A percentile compares a stretch with the other conserved stretches of the same genome.
These are phyloP conservation scores for Micractinium conductrix DNA, from an alignment of 139 green algal genomes.

Conservation along the genomic window DNA sequence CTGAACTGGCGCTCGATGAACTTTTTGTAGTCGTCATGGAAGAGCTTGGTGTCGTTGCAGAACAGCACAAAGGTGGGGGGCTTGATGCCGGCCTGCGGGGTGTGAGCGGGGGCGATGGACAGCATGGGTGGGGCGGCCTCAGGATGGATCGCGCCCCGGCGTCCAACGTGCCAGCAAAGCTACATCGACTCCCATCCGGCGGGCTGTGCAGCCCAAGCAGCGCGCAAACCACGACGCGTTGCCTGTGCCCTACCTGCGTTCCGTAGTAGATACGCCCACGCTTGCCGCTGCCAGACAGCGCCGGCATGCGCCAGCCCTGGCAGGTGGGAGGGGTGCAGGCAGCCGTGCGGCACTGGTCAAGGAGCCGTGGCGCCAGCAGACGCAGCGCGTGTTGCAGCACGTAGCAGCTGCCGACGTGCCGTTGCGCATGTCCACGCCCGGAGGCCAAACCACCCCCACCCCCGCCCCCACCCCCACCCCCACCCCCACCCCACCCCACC, in stretches of 20 bases:
- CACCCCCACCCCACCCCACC: too few species aligned
- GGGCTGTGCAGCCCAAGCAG: background rate
- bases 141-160: too few species aligned
- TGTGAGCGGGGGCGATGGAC: background rate
- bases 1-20: constrained; percentile 87
- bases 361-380: too few species aligned
- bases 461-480: too few species aligned
- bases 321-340: too few species aligned
- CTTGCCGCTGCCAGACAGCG: constrained; percentile 59
- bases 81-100: constrained; percentile 72
- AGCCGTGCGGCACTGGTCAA: background rate
- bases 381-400: too few species aligned
- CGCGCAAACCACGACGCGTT: background rate
- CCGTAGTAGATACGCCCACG: constrained; percentile 92
- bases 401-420: background rate
- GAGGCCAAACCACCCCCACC: too few species aligned
- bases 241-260: constrained; percentile 66
- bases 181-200: background rate
- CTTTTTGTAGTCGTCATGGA: constrained; percentile 89
- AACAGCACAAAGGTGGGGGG: constrained; percentile 99
- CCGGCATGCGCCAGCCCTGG: constrained; percentile 75
- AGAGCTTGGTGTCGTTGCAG: constrained; percentile 90
- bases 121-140: background rate
- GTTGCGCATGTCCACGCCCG: too few species aligned
- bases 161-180: background rate